Evolutionary conservation across 2,329 filamentous ascomycete species (phyloP).

Genomic region (Penicillium griseofulvum): DNA sequence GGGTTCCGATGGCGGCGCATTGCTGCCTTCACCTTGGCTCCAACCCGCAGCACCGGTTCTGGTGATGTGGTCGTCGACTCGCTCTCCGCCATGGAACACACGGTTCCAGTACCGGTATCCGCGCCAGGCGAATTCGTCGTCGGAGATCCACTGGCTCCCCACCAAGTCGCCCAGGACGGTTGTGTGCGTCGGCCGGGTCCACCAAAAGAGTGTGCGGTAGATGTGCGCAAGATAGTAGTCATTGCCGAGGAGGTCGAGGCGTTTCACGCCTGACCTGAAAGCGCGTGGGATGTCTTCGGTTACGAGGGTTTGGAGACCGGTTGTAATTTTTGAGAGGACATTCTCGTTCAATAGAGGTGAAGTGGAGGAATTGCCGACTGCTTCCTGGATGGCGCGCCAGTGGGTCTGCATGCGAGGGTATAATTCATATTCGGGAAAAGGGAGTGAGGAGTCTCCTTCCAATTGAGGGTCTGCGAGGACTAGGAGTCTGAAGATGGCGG

Average conservation of each 20-base stretch:
- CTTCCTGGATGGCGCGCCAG: conserved; percentile 26
- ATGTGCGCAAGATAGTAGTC: conserved; percentile 94
- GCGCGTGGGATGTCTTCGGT: conserved; percentile 68
- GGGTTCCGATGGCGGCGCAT: conserved; percentile 20
- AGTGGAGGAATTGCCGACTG: conserved; percentile 11
- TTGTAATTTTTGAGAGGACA: conserved; percentile 23
- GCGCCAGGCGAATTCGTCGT: conserved; percentile 76
- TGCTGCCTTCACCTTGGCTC: conserved; percentile 42
- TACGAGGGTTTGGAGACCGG: conserved; percentile 42
- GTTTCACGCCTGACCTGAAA: conserved; percentile 69
- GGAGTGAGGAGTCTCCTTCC: conserved; percentile 85
- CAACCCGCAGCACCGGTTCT: conserved; percentile 26
- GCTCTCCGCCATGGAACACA: conserved; percentile 68
- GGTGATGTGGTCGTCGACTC: conserved; percentile 53
- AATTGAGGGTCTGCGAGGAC: conserved; percentile 89
- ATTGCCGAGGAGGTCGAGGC: conserved; percentile 85
- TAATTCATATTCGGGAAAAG: conserved; percentile 48
- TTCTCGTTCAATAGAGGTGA: conserved; percentile 16
- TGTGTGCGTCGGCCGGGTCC: conserved; percentile 79
- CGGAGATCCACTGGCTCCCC: conserved; percentile 90
- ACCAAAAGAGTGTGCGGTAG: conserved; percentile 80
- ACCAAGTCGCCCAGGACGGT: conserved; percentile 86
- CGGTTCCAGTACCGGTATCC: conserved; percentile 75
- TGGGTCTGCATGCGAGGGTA: conserved; percentile 43
- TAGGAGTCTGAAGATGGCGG: conserved; percentile 79